These are phyloP conservation scores for Aspergillus brasiliensis DNA, from an alignment of 2,329 filamentous ascomycete genomes.

Conservation along the genomic window DNA sequence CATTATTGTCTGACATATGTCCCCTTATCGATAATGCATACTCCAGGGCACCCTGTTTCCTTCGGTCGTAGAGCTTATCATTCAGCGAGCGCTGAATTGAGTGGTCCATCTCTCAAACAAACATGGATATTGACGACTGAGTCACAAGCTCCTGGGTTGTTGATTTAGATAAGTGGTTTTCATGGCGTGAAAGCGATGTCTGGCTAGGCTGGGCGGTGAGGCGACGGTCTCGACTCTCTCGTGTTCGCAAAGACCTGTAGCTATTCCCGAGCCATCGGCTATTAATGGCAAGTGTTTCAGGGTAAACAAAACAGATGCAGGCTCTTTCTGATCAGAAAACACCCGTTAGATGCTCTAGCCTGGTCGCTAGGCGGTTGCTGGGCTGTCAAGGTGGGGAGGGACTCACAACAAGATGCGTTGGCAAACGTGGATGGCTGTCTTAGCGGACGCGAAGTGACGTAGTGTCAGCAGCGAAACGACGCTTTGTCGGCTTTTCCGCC, in stretches of 20 bases:
- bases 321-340: neutral
- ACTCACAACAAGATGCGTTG: slow-evolving; percentile 25
- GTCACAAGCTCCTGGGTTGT: slow-evolving; percentile 22
- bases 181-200: slow-evolving; percentile 25
- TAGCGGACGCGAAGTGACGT: slow-evolving; percentile 25
- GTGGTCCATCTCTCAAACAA: slow-evolving; percentile 68
- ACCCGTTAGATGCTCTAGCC: slow-evolving; percentile 9
- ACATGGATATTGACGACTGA: slow-evolving; percentile 22
- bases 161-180: slow-evolving; percentile 25
- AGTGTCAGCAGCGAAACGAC: slow-evolving; percentile 10
- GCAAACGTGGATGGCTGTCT: slow-evolving; percentile 17
- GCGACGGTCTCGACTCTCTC: slow-evolving; percentile 7
- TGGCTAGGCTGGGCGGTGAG: slow-evolving; percentile 20
- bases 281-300: neutral
- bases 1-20: neutral
- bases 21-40: slow-evolving; percentile 52
- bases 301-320: slow-evolving; percentile 1
- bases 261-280: slow-evolving; percentile 9
- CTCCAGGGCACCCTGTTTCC: slow-evolving; percentile 95
- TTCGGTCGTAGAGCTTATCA: slow-evolving; percentile 98
- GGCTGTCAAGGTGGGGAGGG: slow-evolving; percentile 22
- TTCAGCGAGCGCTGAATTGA: slow-evolving; percentile 88
- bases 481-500: slow-evolving; percentile 10
- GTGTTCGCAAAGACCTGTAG: slow-evolving; percentile 11
- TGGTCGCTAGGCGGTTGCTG: slow-evolving; percentile 7